These are phyloP conservation scores for Xylogone sp. DNA, from an alignment of 2,329 filamentous ascomycete genomes.

Conservation along the genomic window DNA sequence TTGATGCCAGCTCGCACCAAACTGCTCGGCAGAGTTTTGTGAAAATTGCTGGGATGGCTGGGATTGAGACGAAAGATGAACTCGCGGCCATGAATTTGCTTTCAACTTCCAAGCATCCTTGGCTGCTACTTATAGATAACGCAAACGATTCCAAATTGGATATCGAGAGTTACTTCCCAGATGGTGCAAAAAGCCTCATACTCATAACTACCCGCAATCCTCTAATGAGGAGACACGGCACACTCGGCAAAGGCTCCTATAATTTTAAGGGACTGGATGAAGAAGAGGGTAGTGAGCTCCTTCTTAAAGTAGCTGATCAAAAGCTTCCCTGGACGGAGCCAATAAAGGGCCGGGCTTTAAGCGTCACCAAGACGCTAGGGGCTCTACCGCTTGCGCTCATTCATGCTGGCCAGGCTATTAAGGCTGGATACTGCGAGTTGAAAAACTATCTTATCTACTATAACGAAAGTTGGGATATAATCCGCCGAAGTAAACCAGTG, in stretches of 20 bases:
- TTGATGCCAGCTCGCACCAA: too few species aligned
- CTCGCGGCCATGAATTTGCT: too few species aligned
- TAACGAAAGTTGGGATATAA: too few species aligned
- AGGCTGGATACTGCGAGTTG: not conserved
- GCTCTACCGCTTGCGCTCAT: constrained; percentile 25
- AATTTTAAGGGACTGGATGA: constrained; percentile 19
- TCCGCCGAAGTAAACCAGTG: too few species aligned
- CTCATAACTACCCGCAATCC: constrained; percentile 34
- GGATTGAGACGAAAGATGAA: too few species aligned
- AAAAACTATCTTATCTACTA: not conserved
- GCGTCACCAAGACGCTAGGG: constrained; percentile 19
- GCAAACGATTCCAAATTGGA: constrained; percentile 28
- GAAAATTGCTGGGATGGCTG: too few species aligned
- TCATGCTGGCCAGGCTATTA: constrained; percentile 17
- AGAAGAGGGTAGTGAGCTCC: constrained; percentile 22
- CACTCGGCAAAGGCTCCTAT: constrained; percentile 15
- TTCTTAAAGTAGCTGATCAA: constrained; percentile 18
- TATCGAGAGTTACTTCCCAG: constrained; percentile 24
- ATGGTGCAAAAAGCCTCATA: constrained; percentile 25
- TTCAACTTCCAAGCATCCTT: constrained; percentile 5
- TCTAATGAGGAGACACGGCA: constrained; percentile 24
- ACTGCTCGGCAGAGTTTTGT: too few species aligned
- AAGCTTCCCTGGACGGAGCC: constrained; percentile 3
- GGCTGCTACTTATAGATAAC: constrained; percentile 35
- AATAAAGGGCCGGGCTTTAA: constrained; percentile 7